Conservation (phyloP, 495 filamentous ascomycete genomes). For the Aspergillus incahuasiensis region DNA sequence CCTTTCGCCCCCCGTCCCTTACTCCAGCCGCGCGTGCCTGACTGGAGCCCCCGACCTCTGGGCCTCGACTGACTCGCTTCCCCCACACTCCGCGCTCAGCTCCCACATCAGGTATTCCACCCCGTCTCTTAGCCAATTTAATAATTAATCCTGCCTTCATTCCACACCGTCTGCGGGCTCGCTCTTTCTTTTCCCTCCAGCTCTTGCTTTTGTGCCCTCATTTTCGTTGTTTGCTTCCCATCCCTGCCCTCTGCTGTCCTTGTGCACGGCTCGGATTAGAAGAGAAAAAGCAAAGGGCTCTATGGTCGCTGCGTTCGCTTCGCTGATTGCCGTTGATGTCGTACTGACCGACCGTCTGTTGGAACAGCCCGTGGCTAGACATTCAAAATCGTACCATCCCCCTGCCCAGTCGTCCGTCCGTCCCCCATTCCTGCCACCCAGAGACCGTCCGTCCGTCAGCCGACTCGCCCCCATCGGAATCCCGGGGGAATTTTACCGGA, state of each 20-base stretch:
- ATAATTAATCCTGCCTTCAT: not conserved
- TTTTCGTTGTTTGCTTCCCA: not conserved
- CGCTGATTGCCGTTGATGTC: conserved; percentile 10
- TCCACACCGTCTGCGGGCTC: conserved; percentile 1
- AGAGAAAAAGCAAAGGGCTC: conserved; percentile 2
- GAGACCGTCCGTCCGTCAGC: conserved; percentile 3
- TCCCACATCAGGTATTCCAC: conserved; percentile 6
- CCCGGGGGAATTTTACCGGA: conserved; percentile 25
- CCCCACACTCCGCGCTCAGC: conserved; percentile 36
- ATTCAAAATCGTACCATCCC: conserved; percentile 14
- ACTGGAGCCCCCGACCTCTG: conserved; percentile 26
- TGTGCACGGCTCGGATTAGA: conserved; percentile 6
- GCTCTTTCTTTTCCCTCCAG: not conserved
- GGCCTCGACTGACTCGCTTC: conserved; percentile 24
- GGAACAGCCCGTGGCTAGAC: conserved; percentile 14
- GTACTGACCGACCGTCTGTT: conserved; percentile 14
- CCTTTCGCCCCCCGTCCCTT: conserved; percentile 5
- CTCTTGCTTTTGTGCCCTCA: conserved; percentile 1
- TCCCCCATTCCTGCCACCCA: conserved; percentile 7
- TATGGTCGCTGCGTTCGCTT: not conserved
- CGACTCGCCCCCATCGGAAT: conserved; percentile 13
- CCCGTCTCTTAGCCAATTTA: conserved; percentile 6
- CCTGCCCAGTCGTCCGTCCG: conserved; percentile 1
- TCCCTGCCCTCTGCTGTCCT: not conserved
- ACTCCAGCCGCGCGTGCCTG: conserved; percentile 28